Percentiles rank a stretch among this genome's conserved stretches.
These are phyloP conservation scores for Syzygium aromaticum DNA, from an alignment of 345 rosid genomes.

Conservation along the genomic window DNA sequence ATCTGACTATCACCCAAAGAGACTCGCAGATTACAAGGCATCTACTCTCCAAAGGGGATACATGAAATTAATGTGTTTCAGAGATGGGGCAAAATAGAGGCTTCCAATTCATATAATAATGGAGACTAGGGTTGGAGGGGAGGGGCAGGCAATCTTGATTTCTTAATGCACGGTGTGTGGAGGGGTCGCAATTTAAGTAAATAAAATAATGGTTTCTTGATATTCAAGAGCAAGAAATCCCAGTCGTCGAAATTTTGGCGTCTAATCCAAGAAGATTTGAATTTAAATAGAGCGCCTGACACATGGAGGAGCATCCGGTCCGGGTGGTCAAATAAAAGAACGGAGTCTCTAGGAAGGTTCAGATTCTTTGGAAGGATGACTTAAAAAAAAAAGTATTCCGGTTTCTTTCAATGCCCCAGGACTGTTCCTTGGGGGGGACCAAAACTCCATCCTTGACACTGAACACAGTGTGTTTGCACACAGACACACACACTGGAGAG, in stretches of 20 bases:
- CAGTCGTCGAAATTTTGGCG: slow-evolving; percentile 64
- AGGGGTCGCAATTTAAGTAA: no score
- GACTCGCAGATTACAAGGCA: slow-evolving; percentile 20
- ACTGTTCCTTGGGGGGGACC: background rate
- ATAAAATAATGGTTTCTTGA: background rate
- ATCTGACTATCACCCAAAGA: background rate
- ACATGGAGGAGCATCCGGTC: slow-evolving; percentile 43
- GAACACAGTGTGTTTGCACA: slow-evolving; percentile 13
- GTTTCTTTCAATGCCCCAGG: background rate
- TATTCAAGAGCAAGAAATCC: slow-evolving; percentile 22
- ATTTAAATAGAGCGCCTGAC: slow-evolving; percentile 23
- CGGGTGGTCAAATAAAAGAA: slow-evolving; percentile 15
- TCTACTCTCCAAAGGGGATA: slow-evolving; percentile 5
- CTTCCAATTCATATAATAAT: slow-evolving; percentile 44
- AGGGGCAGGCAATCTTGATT: slow-evolving; percentile 13
- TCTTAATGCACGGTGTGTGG: slow-evolving; percentile 1
- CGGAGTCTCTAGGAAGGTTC: slow-evolving; percentile 37
- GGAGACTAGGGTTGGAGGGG: background rate
- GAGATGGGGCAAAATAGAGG: slow-evolving; percentile 30
- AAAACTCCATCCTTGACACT: background rate
- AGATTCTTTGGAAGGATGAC: slow-evolving; percentile 11
- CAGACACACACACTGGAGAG: slow-evolving; percentile 5
- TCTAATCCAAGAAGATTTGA: background rate
- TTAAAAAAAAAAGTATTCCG: background rate
- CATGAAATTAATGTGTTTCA: slow-evolving; percentile 54